Conservation (phyloP, 73 alveolate species). For the Paramecium sonneborni region DNA sequence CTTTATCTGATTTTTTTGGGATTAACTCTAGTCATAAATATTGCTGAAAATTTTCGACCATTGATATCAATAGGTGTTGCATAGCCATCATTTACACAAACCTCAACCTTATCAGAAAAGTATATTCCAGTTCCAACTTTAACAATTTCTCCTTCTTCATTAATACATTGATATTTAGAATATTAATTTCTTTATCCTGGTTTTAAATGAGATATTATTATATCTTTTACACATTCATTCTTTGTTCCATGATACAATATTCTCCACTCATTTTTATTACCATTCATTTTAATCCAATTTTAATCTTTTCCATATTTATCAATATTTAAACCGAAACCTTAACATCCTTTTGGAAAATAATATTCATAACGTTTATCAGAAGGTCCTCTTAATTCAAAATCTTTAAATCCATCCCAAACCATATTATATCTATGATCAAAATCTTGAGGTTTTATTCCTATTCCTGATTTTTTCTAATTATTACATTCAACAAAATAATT, state of each 20-base stretch:
- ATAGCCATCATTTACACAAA: neutral
- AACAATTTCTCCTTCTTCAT: neutral
- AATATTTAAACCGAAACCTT: conserved; percentile 1
- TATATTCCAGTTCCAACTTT: neutral
- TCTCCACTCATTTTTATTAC: conserved; percentile 17
- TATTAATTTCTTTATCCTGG: neutral
- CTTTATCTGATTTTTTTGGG: neutral
- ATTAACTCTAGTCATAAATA: neutral
- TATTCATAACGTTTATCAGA: neutral
- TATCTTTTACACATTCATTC: neutral
- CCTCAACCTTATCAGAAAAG: neutral
- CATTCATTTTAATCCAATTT: conserved; percentile 14
- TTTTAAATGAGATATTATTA: neutral
- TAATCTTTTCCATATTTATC: neutral
- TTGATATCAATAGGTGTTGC: neutral
- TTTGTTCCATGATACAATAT: conserved; percentile 28
- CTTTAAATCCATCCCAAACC: neutral
- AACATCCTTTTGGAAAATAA: neutral
- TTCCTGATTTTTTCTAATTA: neutral
- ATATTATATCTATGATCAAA: neutral
- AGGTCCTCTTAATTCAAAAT: conserved; percentile 17
- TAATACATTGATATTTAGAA: neutral
- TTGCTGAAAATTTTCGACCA: neutral
- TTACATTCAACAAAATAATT: neutral
- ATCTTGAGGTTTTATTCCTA: neutral